Base-by-base conservation (phyloP, 129 eudicot genomes). In the Tanacetum coccineum region DNA sequence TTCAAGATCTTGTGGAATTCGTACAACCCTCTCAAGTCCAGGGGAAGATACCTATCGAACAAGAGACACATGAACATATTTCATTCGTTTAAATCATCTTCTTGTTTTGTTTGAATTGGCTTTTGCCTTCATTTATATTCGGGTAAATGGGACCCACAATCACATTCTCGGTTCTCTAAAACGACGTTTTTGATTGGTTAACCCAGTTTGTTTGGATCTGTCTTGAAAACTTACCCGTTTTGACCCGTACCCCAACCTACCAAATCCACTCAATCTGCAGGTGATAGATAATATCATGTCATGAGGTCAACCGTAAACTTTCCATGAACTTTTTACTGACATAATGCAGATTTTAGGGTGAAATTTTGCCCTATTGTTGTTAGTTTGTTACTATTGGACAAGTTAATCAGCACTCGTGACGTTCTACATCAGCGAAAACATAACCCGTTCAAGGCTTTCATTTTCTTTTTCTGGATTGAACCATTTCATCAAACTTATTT, bases 1-100 rank as follows among this genome's bases (percentile, higher is more conserved):
- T 21, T 73, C 96, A 12, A 93, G 82, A 55, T 88, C 98, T 70
- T 88, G 77, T 32, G 98, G 98, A 58, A 93, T 26, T 69, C 87
- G 79, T 20, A 93, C 72, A 14, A 88, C 78, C 77, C 98, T 86
- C 66, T 93, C 95, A 32, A 85, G 86, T 18, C 98, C 98, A 0
- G 98, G 98, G 18, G 98, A 93, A 66, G 98, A 93, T 22, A 93
- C 98, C 98, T 91, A 78, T 21, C 10, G 45, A 60, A 67, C 12
- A 70, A 76, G 14, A 67, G 50, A 66, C 13, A 21, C 19, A 53
- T 61, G 8, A 6, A 26, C 44, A 59, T 25, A 28, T 6, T 59
- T 28, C 42, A 58, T 28, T 12, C 12, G 44, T 4, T 6, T 59
- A 59, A 13, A 59, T 14, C 40, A 26, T 58, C 22, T 58, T 3